A percentile compares a stretch with the other conserved stretches of the same genome.
Conservation (phyloP, 2,329 filamentous ascomycete genomes). For the Aspergillus ochraceus region DNA sequence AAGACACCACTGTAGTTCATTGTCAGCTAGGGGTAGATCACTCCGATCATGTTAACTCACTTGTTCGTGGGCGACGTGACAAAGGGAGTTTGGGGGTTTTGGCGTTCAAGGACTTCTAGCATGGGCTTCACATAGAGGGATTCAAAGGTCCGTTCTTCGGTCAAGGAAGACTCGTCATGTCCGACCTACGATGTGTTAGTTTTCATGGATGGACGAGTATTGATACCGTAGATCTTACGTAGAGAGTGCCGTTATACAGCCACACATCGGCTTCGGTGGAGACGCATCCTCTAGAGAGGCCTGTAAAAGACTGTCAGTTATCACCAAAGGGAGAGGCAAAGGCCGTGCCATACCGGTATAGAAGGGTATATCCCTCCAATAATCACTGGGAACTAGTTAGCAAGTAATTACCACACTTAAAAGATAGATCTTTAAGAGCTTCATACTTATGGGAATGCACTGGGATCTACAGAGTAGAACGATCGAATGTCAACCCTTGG, state of each 20-base stretch:
- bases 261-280: constrained; percentile 63
- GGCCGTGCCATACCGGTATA: constrained; percentile 43
- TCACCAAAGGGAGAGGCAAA: constrained; percentile 22
- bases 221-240: constrained; percentile 38
- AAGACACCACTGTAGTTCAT: constrained; percentile 54
- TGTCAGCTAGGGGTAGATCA: too few species aligned
- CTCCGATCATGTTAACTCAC: constrained; percentile 23
- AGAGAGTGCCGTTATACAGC: constrained; percentile 56
- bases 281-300: constrained; percentile 57
- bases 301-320: constrained; percentile 25
- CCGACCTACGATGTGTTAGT: constrained; percentile 47
- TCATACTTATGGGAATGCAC: constrained; percentile 44
- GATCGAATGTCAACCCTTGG: not conserved
- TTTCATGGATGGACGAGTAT: not conserved
- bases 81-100: constrained; percentile 58
- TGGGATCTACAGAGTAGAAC: constrained; percentile 30
- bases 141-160: constrained; percentile 53
- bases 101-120: constrained; percentile 53
- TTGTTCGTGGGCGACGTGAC: constrained; percentile 51
- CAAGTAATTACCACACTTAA: not conserved
- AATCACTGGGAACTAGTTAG: constrained; percentile 51
- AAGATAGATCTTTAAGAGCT: not conserved
- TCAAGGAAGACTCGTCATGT: constrained; percentile 56
- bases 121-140: constrained; percentile 62
- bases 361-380: constrained; percentile 50